These are phyloP conservation scores for Boletus reticulatus DNA, from an alignment of 768 basidiomycete species.

Conservation along the genomic window DNA sequence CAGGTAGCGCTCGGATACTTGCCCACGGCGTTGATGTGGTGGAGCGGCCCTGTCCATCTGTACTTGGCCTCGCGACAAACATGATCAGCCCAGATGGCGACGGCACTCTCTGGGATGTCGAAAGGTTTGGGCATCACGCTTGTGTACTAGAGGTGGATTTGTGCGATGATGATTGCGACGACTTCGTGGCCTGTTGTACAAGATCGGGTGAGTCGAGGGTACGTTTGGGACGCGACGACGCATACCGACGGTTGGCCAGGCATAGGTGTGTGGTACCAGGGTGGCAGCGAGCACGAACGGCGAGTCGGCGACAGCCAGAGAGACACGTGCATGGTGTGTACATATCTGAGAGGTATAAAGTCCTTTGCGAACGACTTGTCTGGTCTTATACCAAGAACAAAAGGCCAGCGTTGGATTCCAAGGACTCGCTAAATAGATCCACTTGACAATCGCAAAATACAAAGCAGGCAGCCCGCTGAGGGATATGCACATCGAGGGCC, in stretches of 20 bases:
- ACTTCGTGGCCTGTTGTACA: too few relatives aligned
- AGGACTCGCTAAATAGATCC: too few relatives aligned
- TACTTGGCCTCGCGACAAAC: constrained; percentile 49
- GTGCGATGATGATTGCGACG: too few relatives aligned
- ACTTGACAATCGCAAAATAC: too few relatives aligned
- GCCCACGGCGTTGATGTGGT: constrained; percentile 70
- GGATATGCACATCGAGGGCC: too few relatives aligned
- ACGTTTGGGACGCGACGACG: background rate
- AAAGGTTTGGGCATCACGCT: constrained; percentile 56
- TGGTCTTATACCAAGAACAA: too few relatives aligned
- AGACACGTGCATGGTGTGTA: constrained; percentile 28
- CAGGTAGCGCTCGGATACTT: constrained; percentile 81
- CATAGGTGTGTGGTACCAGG: constrained; percentile 28
- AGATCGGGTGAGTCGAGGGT: too few relatives aligned
- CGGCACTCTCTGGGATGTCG: constrained; percentile 46
- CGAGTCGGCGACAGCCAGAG: constrained; percentile 6
- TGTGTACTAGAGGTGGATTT: constrained; percentile 22
- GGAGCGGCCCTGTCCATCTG: constrained; percentile 71
- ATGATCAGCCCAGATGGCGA: constrained; percentile 88
- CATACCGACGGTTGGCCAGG: constrained; percentile 43
- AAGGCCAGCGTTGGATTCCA: too few relatives aligned
- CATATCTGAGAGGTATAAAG: background rate
- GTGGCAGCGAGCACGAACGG: constrained; percentile 9
- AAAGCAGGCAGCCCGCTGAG: too few relatives aligned
- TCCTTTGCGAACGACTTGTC: too few relatives aligned